Percentiles rank a stretch among this genome's conserved stretches.
Evolutionary conservation across 768 basidiomycete genomes (phyloP).

Genomic region (Rhodotorula babjevae): DNA sequence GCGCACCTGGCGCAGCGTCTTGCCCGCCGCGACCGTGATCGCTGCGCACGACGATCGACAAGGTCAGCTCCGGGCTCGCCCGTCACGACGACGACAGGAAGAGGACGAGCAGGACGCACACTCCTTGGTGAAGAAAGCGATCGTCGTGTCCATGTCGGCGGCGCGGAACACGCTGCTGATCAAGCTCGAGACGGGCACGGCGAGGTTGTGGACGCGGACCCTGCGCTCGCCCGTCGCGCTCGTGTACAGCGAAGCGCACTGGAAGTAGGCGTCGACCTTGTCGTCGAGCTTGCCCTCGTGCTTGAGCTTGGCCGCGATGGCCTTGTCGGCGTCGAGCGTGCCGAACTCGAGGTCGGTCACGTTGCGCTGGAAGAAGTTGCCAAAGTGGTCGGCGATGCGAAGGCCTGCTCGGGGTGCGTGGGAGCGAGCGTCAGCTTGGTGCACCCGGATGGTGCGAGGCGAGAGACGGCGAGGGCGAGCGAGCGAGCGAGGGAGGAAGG

Average conservation of each 20-base stretch:
- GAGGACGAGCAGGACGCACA: slow-evolving; percentile 52
- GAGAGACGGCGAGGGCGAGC: too few species aligned
- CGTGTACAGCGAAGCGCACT: slow-evolving; percentile 85
- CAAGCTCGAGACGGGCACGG: slow-evolving; percentile 69
- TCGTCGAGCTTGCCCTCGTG: slow-evolving; percentile 64
- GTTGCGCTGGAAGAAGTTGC: slow-evolving; percentile 65
- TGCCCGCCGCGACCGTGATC: slow-evolving; percentile 59
- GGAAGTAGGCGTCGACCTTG: slow-evolving; percentile 69
- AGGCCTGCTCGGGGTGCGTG: slow-evolving; percentile 45
- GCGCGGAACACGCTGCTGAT: slow-evolving; percentile 87
- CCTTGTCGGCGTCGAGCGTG: slow-evolving; percentile 71
- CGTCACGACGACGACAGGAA: not conserved
- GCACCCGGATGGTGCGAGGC: too few species aligned
- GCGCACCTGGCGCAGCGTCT: slow-evolving; percentile 67
- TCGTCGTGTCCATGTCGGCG: slow-evolving; percentile 81
- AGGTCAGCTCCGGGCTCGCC: not conserved
- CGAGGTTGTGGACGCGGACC: slow-evolving; percentile 81
- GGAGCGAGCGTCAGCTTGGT: too few species aligned
- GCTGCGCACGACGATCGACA: slow-evolving; percentile 52
- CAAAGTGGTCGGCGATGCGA: slow-evolving; percentile 54
- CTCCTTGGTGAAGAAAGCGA: slow-evolving; percentile 69
- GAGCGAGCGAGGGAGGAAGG: not conserved
- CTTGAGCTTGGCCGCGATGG: slow-evolving; percentile 68
- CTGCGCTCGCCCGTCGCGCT: slow-evolving; percentile 68
- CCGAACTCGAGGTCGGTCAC: slow-evolving; percentile 74